phyloP scores from a whole-genome alignment of 129 eudicot species.

The Ambrosia artemisiifolia region DNA sequence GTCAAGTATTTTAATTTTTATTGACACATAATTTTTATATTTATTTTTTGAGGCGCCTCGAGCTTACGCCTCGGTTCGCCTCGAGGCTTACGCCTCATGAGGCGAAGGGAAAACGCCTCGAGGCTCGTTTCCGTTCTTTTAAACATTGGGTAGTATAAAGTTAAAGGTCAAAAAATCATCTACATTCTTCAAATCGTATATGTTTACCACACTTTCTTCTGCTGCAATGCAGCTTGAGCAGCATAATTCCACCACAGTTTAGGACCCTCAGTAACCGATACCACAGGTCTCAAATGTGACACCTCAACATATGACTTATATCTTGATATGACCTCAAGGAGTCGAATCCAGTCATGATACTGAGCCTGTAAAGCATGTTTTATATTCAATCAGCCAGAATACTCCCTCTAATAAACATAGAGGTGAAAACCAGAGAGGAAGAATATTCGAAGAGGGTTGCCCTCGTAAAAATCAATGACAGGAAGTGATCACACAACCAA shows the following conservation, averaged over 20 bases:
- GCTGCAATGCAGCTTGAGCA: slow-evolving; percentile 84
- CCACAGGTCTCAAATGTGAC: slow-evolving; percentile 86
- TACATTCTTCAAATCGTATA: slow-evolving; percentile 8
- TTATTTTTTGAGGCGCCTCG: too few species aligned
- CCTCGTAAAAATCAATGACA: slow-evolving; percentile 4
- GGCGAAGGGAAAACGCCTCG: too few species aligned
- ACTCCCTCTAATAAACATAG: background rate
- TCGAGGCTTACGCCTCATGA: too few species aligned
- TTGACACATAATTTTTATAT: too few species aligned
- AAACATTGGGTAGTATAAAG: background rate
- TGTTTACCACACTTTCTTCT: slow-evolving; percentile 80
- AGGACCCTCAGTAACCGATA: slow-evolving; percentile 61
- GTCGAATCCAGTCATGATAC: slow-evolving; percentile 97
- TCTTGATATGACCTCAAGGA: slow-evolving; percentile 84
- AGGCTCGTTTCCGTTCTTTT: too few species aligned
- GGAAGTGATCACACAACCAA: background rate
- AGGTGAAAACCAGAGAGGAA: background rate
- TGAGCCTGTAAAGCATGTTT: slow-evolving; percentile 61
- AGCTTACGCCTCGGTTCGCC: too few species aligned
- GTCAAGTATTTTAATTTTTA: too few species aligned
- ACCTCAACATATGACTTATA: slow-evolving; percentile 75
- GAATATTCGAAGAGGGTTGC: background rate
- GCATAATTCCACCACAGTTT: slow-evolving; percentile 93
- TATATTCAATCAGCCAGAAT: slow-evolving; percentile 3
- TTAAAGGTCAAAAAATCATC: slow-evolving; percentile 15